These are phyloP conservation scores for Citrullus amarus DNA, from an alignment of 306 rosid species.

Conservation along the genomic window DNA sequence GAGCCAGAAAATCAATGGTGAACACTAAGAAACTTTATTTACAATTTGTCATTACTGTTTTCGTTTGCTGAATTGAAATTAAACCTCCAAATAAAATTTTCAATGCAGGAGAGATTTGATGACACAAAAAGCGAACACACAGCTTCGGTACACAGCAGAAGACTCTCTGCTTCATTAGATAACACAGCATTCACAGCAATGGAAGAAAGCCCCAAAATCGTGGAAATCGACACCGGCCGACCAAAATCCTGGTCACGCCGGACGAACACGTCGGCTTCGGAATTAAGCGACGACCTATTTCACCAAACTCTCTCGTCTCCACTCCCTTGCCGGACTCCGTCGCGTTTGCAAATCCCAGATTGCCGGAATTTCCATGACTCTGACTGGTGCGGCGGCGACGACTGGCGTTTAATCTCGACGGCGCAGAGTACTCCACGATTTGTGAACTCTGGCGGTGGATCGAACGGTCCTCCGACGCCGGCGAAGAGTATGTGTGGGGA, in stretches of 20 bases:
- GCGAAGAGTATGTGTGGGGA: conserved; percentile 43
- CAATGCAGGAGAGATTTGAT: conserved; percentile 60
- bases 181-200: conserved; percentile 26
- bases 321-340: conserved; percentile 24
- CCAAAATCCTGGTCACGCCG: conserved; percentile 65
- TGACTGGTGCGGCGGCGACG: conserved; percentile 60
- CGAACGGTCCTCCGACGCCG: conserved; percentile 40
- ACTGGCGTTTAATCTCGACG: conserved; percentile 51
- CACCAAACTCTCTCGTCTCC: conserved; percentile 42
- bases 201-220: conserved; percentile 67
- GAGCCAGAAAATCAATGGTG: conserved; percentile 67
- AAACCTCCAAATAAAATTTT: background rate
- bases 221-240: conserved; percentile 76
- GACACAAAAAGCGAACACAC: conserved; percentile 40
- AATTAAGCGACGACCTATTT: conserved; percentile 44
- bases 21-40: background rate
- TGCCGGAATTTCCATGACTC: conserved; percentile 35
- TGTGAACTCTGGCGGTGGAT: conserved; percentile 28
- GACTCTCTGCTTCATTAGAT: conserved; percentile 52
- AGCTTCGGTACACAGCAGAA: conserved; percentile 47
- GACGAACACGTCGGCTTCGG: conserved; percentile 54
- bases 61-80: background rate
- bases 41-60: background rate
- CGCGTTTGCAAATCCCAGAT: conserved; percentile 31
- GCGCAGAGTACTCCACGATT: conserved; percentile 87